phyloP scores from a whole-genome alignment of 176 grass and related monocot genomes.

The Cymbopogon citratus region DNA sequence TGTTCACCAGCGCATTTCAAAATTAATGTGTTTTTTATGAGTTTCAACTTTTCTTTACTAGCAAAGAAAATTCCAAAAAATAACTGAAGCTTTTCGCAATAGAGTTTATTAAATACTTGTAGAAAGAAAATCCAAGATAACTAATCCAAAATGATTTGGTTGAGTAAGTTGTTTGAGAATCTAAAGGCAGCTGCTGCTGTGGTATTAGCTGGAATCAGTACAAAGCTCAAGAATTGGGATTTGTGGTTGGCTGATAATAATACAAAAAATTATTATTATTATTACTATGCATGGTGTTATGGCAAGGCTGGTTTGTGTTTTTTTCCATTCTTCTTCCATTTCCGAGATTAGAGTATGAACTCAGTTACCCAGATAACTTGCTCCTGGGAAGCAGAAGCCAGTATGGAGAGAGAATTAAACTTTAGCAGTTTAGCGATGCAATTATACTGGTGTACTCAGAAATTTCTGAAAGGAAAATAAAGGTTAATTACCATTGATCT shows the following conservation, averaged over 20 bases:
- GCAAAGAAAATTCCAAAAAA: background rate
- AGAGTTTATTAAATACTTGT: background rate
- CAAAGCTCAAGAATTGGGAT: background rate
- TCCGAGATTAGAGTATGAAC: background rate
- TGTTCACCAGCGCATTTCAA: background rate
- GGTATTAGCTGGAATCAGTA: background rate
- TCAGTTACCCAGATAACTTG: background rate
- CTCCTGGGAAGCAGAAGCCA: background rate
- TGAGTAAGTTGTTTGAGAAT: background rate
- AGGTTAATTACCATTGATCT: conserved; percentile 42
- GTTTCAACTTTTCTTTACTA: background rate
- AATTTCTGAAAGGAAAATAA: conserved; percentile 5
- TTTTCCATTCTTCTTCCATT: background rate
- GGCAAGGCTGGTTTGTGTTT: background rate
- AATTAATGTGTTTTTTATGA: background rate
- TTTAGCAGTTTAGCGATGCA: background rate
- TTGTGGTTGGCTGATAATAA: conserved; percentile 10
- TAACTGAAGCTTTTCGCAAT: background rate
- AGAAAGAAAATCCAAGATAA: background rate
- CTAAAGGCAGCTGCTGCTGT: background rate
- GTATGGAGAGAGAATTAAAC: background rate
- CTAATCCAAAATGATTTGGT: conserved; percentile 7
- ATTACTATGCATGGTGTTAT: background rate
- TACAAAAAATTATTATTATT: background rate
- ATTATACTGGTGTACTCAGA: background rate